phyloP scores from a whole-genome alignment of 2,329 filamentous ascomycete genomes.

The Neofusicoccum cordaticola region DNA sequence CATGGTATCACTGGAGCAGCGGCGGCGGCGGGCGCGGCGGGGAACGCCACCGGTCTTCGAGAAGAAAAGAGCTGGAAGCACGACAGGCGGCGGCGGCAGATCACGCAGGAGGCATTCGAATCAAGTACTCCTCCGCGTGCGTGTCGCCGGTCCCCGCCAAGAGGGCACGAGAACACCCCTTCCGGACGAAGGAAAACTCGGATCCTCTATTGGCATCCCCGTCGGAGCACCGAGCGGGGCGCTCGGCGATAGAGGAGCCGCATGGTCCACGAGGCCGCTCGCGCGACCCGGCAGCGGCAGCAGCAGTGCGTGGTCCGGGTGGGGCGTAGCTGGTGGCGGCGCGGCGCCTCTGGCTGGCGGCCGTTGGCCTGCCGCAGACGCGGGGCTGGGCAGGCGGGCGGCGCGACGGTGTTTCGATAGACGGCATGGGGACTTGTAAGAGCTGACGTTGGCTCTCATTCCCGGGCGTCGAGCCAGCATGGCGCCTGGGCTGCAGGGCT shows the following conservation, averaged over 20 bases:
- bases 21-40: background rate
- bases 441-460: constrained; percentile 1
- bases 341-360: too few species aligned
- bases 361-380: too few species aligned
- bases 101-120: background rate
- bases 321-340: too few species aligned
- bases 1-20: background rate
- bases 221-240: background rate
- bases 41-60: background rate
- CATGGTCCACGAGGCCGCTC: too few species aligned
- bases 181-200: background rate
- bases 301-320: too few species aligned
- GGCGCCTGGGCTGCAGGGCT: background rate
- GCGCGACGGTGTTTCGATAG: background rate
- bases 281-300: too few species aligned
- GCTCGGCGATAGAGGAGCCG: background rate
- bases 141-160: background rate
- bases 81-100: background rate
- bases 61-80: background rate
- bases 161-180: background rate
- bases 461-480: background rate
- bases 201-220: constrained; percentile 2
- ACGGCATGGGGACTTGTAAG: background rate
- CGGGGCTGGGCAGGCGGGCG: too few species aligned
- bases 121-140: background rate